Base-by-base conservation (phyloP, 2,329 filamentous ascomycete species). In the Calonectria pteridis region DNA sequence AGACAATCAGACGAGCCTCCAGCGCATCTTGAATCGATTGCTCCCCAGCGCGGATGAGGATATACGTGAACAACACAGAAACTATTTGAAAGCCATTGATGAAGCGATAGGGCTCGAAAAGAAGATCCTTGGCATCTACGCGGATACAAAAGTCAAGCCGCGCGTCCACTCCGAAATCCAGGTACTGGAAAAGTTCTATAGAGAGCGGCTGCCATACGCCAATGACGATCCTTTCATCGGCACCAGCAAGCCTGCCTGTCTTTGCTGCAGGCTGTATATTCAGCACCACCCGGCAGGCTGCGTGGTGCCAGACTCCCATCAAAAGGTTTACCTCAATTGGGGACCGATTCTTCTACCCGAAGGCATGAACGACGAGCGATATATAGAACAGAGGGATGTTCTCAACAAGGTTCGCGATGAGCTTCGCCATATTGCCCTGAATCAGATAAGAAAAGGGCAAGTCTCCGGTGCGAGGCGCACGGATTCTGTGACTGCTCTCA, bases 231-330 rank as follows among this genome's bases (percentile, higher is more conserved):
- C 80, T 4, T 90, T 85, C 74, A 85, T 91, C 16, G 88, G 85
- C 4, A 88, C 85, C 72, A 91, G 88, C 77, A 91, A 90, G 77
- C 84, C 85, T 0, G 85, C 89, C 4, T 91, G 88, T 69, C 86
- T 87, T 71, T 88, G 86, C 65, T 91, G 88, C 77, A 81, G 81
- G 49, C 79, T 87, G 3, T 89, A 89, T 72, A 85, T 89, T 31
- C 78, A 74, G 11, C 64, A 85, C 16, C 87, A 89, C 63, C 85
- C 85, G 0, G 81, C 79, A 3, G 74, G 10, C 3, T 81, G 76
- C 64, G 80, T 80, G 0, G 78, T 82, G 28, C 84, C 84, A 0
- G 79, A 81, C 18, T 84, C 83, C 0, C 86, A 88, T 63, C 77
- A 84, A 29, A 87, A 86, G 51, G 75, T 84, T 0, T 88, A 84